Conservation (phyloP, 1,139 yeast species). For the Groenewaldozyma sp. region DNA sequence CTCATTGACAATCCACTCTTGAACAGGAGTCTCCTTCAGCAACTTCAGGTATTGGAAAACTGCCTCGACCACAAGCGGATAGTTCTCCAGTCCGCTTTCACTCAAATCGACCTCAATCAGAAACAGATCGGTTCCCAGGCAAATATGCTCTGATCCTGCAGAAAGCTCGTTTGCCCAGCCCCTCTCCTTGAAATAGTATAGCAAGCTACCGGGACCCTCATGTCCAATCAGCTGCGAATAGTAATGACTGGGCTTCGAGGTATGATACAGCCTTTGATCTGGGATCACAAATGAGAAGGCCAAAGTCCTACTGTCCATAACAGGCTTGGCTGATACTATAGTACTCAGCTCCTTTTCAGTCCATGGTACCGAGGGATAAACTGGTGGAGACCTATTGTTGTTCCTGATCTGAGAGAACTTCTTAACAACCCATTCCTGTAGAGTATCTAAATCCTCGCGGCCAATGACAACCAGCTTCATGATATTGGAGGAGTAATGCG, state of each 20-base stretch:
- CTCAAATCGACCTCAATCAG: slow-evolving; percentile 68
- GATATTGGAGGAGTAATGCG: slow-evolving; percentile 59
- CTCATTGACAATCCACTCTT: slow-evolving; percentile 46
- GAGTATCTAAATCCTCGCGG: slow-evolving; percentile 62
- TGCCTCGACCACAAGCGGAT: slow-evolving; percentile 48
- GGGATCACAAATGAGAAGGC: slow-evolving; percentile 68
- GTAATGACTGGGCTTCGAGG: slow-evolving; percentile 59
- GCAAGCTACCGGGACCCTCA: slow-evolving; percentile 78
- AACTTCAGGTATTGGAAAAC: slow-evolving; percentile 67
- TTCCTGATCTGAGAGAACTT: slow-evolving; percentile 59
- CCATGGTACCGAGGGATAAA: slow-evolving; percentile 40
- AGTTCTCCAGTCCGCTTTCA: slow-evolving; percentile 53
- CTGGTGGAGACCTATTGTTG: slow-evolving; percentile 38
- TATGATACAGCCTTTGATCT: slow-evolving; percentile 57
- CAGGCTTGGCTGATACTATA: slow-evolving; percentile 63
- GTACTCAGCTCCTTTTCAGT: slow-evolving; percentile 42
- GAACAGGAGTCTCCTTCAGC: slow-evolving; percentile 47
- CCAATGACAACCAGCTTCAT: slow-evolving; percentile 87
- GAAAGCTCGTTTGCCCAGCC: slow-evolving; percentile 78
- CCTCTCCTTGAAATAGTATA: slow-evolving; percentile 54
- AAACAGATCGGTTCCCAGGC: slow-evolving; percentile 61
- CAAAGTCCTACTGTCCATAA: slow-evolving; percentile 64
- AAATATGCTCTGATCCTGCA: slow-evolving; percentile 63
- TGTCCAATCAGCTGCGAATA: slow-evolving; percentile 82
- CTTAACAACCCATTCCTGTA: slow-evolving; percentile 62